Evolutionary conservation across 2,329 filamentous ascomycete species (phyloP), one percentile per base, ranked within the genome.

Genomic region (Acephala macrosclerotiorum): DNA sequence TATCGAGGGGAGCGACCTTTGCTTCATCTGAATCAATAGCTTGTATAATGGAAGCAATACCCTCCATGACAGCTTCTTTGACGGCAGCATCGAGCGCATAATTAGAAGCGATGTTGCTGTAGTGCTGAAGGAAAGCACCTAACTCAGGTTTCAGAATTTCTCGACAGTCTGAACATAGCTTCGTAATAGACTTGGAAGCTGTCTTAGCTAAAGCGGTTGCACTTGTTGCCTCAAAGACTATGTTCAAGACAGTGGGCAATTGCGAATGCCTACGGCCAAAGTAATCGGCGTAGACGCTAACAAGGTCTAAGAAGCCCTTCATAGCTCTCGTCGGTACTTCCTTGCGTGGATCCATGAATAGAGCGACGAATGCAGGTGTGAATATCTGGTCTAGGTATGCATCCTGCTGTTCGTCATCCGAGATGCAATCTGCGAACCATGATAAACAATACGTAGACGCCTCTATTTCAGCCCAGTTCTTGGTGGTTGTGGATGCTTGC

Each of bases 131-230:
- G 73, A 96, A 94, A 0, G 87, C 86, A 58, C 82, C 80, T 3
- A 91, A 83, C 73, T 95, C 89, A 0, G 84, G 79, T 5, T 89
- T 87, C n/a, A 96, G 80, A 60, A 89, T 85, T 29, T 82, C 82
- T 42, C 92, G 86, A 69, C 92, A 96, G 35, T 91, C 91, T 0
- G 89, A 92, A 75, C 92, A 95, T 1, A 96, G 84, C 6, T 86
- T 87, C 36, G 86, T 82, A 40, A 96, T 94, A 0, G 92, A 91
- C 73, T 88, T 91, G 1, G 92, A 91, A 3, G 92, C 91, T 58
- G 87, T 84, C n/a, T 84, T 82, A 9, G 89, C 88, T 53, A 94
- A 81, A 3, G 84, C 79, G 1, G 84, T 79, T 36, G 90, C 87
- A 20, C 85, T 83, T 3, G 95, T 81, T 7, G 91, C 88, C 36